Percentiles rank a stretch among this genome's conserved stretches.
These are phyloP conservation scores for Suhomyces bolitotheri DNA, from an alignment of 1,139 yeast genomes.

Conservation along the genomic window DNA sequence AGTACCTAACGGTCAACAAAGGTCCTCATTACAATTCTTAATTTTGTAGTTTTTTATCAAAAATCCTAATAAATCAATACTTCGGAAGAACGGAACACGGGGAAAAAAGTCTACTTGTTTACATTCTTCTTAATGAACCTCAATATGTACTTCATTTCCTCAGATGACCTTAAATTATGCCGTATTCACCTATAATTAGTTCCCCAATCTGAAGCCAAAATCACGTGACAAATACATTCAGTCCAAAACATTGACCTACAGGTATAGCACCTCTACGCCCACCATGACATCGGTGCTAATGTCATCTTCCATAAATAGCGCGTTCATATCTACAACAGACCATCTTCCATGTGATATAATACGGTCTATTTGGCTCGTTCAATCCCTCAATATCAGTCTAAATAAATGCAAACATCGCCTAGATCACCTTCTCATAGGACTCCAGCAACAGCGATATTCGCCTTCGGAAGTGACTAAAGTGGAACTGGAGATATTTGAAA, in stretches of 20 bases:
- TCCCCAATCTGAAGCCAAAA: too few relatives aligned
- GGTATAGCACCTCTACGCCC: not conserved
- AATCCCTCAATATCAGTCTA: conserved; percentile 36
- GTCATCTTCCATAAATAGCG: conserved; percentile 33
- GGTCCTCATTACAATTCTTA: too few relatives aligned
- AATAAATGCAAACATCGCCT: conserved; percentile 20
- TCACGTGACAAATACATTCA: not conserved
- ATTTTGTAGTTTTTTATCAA: too few relatives aligned
- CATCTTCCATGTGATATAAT: conserved; percentile 49
- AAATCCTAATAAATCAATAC: too few relatives aligned
- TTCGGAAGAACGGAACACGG: too few relatives aligned
- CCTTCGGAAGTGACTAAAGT: conserved; percentile 9
- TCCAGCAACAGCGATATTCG: conserved; percentile 6
- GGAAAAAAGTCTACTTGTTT: too few relatives aligned
- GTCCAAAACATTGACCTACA: too few relatives aligned
- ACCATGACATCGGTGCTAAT: conserved; percentile 7
- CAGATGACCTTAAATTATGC: too few relatives aligned
- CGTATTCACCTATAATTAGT: too few relatives aligned
- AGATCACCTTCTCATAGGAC: conserved; percentile 9
- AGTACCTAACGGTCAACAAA: too few relatives aligned
- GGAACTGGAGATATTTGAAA: conserved; percentile 13
- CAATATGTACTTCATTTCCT: too few relatives aligned
- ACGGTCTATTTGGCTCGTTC: conserved; percentile 49
- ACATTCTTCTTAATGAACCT: too few relatives aligned
- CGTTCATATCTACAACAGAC: conserved; percentile 47